Conservation (phyloP, 1,284 basidiomycete genomes). For the Apiotrichum montevideense region DNA sequence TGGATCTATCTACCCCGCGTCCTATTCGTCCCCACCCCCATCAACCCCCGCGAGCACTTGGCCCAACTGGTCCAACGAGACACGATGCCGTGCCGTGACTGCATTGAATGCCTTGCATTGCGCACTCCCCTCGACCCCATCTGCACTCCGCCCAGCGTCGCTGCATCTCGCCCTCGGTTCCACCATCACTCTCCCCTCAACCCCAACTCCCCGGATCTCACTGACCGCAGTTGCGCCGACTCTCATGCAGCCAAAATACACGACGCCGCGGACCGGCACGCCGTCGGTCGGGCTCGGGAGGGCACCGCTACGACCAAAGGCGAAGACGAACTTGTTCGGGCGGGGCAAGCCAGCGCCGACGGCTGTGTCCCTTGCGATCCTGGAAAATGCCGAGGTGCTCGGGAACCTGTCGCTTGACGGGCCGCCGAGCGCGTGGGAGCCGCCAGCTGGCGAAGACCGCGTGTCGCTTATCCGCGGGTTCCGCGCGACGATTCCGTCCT, state of each 20-base stretch:
- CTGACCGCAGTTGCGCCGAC: conserved; percentile 66
- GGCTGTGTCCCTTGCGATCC: conserved; percentile 72
- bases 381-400: conserved; percentile 72
- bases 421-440: conserved; percentile 46
- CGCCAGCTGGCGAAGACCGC: conserved; percentile 48
- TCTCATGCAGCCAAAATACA: conserved; percentile 67
- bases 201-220: too few species aligned
- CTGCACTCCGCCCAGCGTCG: too few species aligned
- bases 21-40: too few species aligned
- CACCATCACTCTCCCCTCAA: too few species aligned
- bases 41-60: too few species aligned
- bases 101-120: too few species aligned
- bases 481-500: conserved; percentile 82
- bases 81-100: too few species aligned
- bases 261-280: background rate
- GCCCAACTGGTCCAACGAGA: too few species aligned
- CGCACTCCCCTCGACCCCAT: too few species aligned
- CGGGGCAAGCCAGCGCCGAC: conserved; percentile 53
- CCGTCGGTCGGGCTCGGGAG: background rate
- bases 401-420: conserved; percentile 62
- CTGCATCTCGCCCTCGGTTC: too few species aligned
- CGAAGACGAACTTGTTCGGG: background rate
- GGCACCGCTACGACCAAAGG: conserved; percentile 32
- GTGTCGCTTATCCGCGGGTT: conserved; percentile 67
- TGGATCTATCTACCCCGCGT: too few species aligned